These are phyloP conservation scores for Candida railenensis DNA, from an alignment of 805 yeast species.

Conservation along the genomic window DNA sequence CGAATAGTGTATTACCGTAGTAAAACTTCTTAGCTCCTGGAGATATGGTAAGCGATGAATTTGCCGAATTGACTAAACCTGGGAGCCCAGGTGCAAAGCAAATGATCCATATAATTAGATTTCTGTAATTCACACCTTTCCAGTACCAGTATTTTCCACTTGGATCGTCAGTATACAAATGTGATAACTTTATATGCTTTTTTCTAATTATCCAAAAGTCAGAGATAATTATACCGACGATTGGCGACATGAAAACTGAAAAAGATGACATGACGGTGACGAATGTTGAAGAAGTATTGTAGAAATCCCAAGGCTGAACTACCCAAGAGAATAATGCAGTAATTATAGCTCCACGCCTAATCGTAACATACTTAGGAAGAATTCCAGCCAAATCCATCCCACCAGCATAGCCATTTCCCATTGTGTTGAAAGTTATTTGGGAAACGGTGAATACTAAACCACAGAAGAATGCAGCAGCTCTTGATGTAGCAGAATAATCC, in stretches of 20 bases:
- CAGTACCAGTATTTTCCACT: slow-evolving; percentile 42
- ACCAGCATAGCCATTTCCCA: slow-evolving; percentile 51
- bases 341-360: slow-evolving; percentile 42
- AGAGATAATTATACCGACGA: slow-evolving; percentile 25
- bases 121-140: slow-evolving; percentile 45
- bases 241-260: slow-evolving; percentile 17
- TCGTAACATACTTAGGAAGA: slow-evolving; percentile 42
- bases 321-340: slow-evolving; percentile 20
- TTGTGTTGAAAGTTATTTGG: slow-evolving; percentile 33
- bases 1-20: slow-evolving; percentile 14
- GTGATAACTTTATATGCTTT: slow-evolving; percentile 36
- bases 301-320: slow-evolving; percentile 21
- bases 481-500: slow-evolving; percentile 32
- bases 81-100: slow-evolving; percentile 51
- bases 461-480: slow-evolving; percentile 51
- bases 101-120: slow-evolving; percentile 33
- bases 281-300: slow-evolving; percentile 16
- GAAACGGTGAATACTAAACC: slow-evolving; percentile 28
- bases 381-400: slow-evolving; percentile 53
- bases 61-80: slow-evolving; percentile 42
- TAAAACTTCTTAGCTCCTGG: slow-evolving; percentile 13
- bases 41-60: slow-evolving; percentile 5
- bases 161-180: slow-evolving; percentile 32
- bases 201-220: slow-evolving; percentile 41
- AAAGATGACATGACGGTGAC: slow-evolving; percentile 18